These are phyloP conservation scores for Arthrobotrys megalospora DNA, from an alignment of 2,329 filamentous ascomycete genomes.

Conservation along the genomic window DNA sequence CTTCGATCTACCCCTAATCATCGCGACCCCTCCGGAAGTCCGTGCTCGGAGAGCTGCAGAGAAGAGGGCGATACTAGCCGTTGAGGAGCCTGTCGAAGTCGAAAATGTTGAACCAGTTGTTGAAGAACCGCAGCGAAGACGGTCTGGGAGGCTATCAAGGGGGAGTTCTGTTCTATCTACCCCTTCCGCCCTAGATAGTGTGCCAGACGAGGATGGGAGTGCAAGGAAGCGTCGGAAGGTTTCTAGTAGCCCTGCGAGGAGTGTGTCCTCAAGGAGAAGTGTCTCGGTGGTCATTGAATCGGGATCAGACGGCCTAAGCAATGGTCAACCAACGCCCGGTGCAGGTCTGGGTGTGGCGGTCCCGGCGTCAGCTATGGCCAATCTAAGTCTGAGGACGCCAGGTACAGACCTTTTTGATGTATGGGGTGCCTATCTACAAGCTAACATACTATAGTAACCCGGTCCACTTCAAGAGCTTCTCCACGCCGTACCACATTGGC, in stretches of 20 bases:
- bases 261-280: constrained; percentile 38
- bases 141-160: constrained; percentile 42
- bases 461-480: constrained; percentile 38
- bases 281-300: constrained; percentile 34
- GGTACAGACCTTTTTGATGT: constrained; percentile 15
- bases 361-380: background rate
- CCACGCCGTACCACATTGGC: constrained; percentile 30
- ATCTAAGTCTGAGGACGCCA: constrained; percentile 31
- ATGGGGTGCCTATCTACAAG: background rate
- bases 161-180: constrained; percentile 45
- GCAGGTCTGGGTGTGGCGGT: constrained; percentile 7
- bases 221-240: constrained; percentile 44
- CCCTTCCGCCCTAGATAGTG: constrained; percentile 37
- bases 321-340: constrained; percentile 29
- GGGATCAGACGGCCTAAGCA: constrained; percentile 19
- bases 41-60: constrained; percentile 38
- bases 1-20: constrained; percentile 59
- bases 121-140: constrained; percentile 41
- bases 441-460: constrained; percentile 32
- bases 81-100: background rate
- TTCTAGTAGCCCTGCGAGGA: constrained; percentile 34
- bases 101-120: background rate
- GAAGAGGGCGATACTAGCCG: constrained; percentile 7
- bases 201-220: constrained; percentile 40
- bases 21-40: constrained; percentile 45